Evolutionary conservation across 345 rosid species (phyloP), one percentile per base, ranked within the genome.

Genomic region (Isatis tinctoria): DNA sequence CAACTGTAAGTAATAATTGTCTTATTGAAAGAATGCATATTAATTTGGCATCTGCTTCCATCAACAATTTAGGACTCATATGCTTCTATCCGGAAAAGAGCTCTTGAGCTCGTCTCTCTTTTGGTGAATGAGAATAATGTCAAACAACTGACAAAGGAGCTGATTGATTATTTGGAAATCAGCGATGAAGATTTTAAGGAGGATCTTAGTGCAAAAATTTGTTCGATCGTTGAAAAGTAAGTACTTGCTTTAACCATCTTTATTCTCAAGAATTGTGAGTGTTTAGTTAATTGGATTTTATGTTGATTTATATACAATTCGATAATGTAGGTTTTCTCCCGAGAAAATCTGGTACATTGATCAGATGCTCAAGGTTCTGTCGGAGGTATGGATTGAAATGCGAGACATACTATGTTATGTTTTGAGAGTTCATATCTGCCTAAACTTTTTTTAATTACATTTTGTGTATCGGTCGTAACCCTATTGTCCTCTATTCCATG

Each of bases 311-410:
- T 65, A 65, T 78, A 41, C 57, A 47, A 39, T 85, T 64, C 77
- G 70, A 60, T 79, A 35, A 61, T 79, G 74, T 72, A 95, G 99
- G 96, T 95, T 88, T 87, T 89, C 99, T 70, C 91, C 92, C 2
- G 98, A 95, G 77, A 95, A 95, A 82, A 82, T 87, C 35, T 95
- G 99, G 99, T 90, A 96, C 83, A 89, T 92, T 71, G 96, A 92
- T 84, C 98, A 92, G 88, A 96, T 96, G 99, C 90, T 95, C 82
- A 95, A 87, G 91, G 99, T 92, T 85, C 95, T 96, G 44, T 83
- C 91, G 10, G 91, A 96, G 99, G 99, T 92, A 90, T 75, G 62
- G 78, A 41, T 73, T 60, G 62, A 69, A 62, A 54, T 22, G 60
- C 74, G 45, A 69, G 60, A 71, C 39, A 45, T 56, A 53, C 49